Evolutionary conservation across 768 basidiomycete species (phyloP).

Genomic region (Auricularia sp.): DNA sequence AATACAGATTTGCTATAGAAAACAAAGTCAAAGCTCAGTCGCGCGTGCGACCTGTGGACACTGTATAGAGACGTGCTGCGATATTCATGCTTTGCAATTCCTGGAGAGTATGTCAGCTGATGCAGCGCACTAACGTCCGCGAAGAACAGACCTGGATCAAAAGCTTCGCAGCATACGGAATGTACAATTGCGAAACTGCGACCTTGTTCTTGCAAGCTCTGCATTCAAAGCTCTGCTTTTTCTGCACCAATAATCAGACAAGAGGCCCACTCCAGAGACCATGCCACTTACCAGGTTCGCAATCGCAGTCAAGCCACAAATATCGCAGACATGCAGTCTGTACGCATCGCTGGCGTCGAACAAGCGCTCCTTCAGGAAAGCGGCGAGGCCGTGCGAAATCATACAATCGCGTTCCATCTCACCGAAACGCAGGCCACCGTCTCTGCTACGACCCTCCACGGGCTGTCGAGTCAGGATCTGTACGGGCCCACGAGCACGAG

Average conservation of each 20-base stretch:
- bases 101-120: conserved; percentile 23
- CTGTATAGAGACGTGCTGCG: conserved; percentile 76
- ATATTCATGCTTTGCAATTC: conserved; percentile 96
- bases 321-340: conserved; percentile 91
- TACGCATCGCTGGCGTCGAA: conserved; percentile 91
- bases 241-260: conserved; percentile 31
- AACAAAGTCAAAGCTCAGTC: conserved; percentile 24
- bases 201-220: conserved; percentile 97
- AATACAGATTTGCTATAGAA: not conserved
- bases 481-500: conserved; percentile 91
- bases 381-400: conserved; percentile 99
- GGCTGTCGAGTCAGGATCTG: conserved; percentile 97
- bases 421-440: conserved; percentile 98
- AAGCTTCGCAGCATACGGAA: conserved; percentile 94
- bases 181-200: conserved; percentile 80
- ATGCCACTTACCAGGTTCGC: conserved; percentile 70
- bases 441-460: conserved; percentile 96
- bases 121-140: not conserved
- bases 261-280: not conserved
- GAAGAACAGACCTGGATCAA: conserved; percentile 70
- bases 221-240: conserved; percentile 99
- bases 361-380: conserved; percentile 93
- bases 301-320: conserved; percentile 94
- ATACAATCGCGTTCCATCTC: conserved; percentile 99
- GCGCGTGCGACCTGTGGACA: conserved; percentile 77